phyloP scores from a whole-genome alignment of 352 stramenopile species.

The Phytophthora lateralis region DNA sequence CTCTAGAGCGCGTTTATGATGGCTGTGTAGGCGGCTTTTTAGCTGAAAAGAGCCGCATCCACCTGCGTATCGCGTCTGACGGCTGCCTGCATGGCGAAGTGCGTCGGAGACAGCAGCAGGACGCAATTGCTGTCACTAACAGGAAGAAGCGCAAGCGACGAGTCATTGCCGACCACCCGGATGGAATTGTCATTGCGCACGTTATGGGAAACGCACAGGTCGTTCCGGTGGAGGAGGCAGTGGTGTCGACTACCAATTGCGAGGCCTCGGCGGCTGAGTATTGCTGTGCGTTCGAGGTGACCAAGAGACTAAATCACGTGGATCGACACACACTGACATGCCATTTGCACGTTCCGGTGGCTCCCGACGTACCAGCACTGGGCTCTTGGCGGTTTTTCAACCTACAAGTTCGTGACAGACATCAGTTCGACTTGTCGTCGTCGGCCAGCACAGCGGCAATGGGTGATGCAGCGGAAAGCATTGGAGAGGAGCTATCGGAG shows the following conservation, averaged over 20 bases:
- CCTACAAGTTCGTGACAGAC: not conserved
- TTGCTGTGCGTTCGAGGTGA: conserved; percentile 58
- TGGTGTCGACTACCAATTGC: conserved; percentile 20
- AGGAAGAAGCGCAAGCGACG: conserved; percentile 37
- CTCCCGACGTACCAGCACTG: conserved; percentile 22
- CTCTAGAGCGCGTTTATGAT: conserved; percentile 48
- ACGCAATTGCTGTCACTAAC: not conserved
- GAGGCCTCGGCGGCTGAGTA: conserved; percentile 29
- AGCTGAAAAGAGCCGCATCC: conserved; percentile 40
- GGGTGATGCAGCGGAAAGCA: conserved; percentile 8
- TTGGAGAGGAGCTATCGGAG: not conserved
- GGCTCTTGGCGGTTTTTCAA: conserved; percentile 37
- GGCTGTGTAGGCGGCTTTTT: conserved; percentile 54
- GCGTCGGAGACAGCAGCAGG: conserved; percentile 23
- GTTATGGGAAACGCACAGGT: conserved; percentile 35
- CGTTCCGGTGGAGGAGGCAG: conserved; percentile 26
- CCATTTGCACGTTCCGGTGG: conserved; percentile 45
- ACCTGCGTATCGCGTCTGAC: conserved; percentile 47
- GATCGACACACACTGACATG: conserved; percentile 53
- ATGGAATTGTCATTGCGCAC: conserved; percentile 40
- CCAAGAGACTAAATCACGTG: conserved; percentile 38
- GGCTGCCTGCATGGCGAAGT: conserved; percentile 47
- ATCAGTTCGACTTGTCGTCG: conserved; percentile 15
- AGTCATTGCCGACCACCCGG: conserved; percentile 25
- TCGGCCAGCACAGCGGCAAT: conserved; percentile 22